phyloP scores from a whole-genome alignment of 148 eudicot genomes.

The Spergularia marina region DNA sequence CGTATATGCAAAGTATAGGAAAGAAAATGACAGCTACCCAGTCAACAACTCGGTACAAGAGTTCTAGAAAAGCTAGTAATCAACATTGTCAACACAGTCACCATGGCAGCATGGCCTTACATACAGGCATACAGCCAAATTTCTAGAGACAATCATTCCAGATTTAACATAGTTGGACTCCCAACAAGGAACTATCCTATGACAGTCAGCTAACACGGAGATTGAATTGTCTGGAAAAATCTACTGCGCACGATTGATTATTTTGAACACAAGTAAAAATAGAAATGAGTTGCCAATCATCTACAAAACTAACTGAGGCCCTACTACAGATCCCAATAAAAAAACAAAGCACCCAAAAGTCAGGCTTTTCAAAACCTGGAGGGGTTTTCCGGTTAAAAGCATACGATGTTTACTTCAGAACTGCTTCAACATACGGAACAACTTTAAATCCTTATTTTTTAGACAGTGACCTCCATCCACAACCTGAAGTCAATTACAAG shows the following conservation, averaged over 20 bases:
- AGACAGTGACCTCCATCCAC: constrained; percentile 99
- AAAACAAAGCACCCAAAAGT: constrained; percentile 4
- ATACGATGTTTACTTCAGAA: constrained; percentile 74
- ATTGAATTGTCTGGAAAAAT: background rate
- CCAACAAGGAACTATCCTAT: background rate
- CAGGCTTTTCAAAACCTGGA: constrained; percentile 62
- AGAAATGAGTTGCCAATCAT: background rate
- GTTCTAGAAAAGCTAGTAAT: background rate
- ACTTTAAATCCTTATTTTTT: constrained; percentile 93
- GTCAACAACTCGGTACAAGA: background rate
- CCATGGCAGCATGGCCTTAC: too few relatives aligned
- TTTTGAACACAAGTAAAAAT: background rate
- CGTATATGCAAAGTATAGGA: background rate
- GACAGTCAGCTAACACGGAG: background rate
- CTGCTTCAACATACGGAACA: constrained; percentile 75
- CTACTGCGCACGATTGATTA: background rate
- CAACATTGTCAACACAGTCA: too few relatives aligned
- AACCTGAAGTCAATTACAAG: constrained; percentile 46
- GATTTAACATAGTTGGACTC: background rate
- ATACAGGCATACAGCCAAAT: constrained; percentile 7
- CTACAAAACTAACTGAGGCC: background rate
- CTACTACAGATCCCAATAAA: background rate
- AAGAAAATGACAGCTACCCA: background rate
- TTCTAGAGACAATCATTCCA: background rate
- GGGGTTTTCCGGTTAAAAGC: constrained; percentile 95